These are phyloP conservation scores for Blastobotrys parvus DNA, from an alignment of 805 yeast genomes.

Conservation along the genomic window DNA sequence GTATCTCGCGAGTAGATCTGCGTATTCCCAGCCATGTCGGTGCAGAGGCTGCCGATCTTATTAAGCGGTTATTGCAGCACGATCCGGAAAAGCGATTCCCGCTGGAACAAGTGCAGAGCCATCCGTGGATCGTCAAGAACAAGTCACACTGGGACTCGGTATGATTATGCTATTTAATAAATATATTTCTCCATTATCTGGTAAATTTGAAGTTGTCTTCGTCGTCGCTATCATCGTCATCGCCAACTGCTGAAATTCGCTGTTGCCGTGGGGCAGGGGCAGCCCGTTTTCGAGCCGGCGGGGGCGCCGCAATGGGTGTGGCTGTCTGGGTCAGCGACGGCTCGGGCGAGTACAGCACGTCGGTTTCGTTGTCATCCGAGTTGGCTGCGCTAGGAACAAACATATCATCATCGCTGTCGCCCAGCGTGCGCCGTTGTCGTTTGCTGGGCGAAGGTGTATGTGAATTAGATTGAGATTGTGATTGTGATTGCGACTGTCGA, in stretches of 20 bases:
- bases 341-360: too few relatives aligned
- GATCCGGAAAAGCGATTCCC: slow-evolving; percentile 60
- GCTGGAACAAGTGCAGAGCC: slow-evolving; percentile 53
- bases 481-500: too few relatives aligned
- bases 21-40: slow-evolving; percentile 63
- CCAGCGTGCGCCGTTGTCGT: too few relatives aligned
- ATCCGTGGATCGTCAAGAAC: slow-evolving; percentile 78
- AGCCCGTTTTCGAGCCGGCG: too few relatives aligned
- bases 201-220: slow-evolving; percentile 3
- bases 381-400: too few relatives aligned
- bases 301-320: too few relatives aligned
- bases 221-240: neutral
- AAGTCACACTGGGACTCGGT: slow-evolving; percentile 45
- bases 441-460: too few relatives aligned
- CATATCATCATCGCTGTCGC: too few relatives aligned
- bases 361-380: too few relatives aligned
- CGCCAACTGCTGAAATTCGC: neutral
- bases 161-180: neutral
- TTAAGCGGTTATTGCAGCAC: slow-evolving; percentile 50
- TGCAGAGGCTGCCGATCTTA: slow-evolving; percentile 69
- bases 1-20: slow-evolving; percentile 72
- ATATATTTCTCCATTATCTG: slow-evolving; percentile 4
- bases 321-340: too few relatives aligned
- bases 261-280: too few relatives aligned
- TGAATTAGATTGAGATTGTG: too few relatives aligned